A percentile compares a stretch with the other conserved stretches of the same genome.
Evolutionary conservation across 78 protist genomes (phyloP).

Genomic region (Protostelium mycophagum): DNA sequence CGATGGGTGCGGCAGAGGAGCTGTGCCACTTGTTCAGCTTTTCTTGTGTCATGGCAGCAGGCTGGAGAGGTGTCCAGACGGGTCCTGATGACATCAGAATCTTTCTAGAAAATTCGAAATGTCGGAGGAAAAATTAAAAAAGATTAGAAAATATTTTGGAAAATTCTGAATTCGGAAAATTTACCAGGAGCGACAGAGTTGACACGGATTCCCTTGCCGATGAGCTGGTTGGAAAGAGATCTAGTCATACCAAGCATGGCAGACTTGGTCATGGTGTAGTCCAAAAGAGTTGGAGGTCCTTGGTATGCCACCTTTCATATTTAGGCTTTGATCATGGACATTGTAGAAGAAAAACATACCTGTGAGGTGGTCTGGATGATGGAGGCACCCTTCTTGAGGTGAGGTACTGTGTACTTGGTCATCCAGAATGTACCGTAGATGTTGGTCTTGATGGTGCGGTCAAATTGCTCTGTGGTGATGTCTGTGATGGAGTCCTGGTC

Average conservation of each 20-base stretch:
- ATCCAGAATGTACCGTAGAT: background rate
- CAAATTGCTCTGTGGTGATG: slow-evolving; percentile 8
- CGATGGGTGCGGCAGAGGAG: background rate
- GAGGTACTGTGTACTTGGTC: background rate
- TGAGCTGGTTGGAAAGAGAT: slow-evolving; percentile 32
- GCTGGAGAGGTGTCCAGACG: background rate
- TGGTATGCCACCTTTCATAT: slow-evolving; percentile 23
- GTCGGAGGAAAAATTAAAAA: no score
- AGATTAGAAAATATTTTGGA: no score
- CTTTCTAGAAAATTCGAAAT: no score
- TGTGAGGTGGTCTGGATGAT: background rate
- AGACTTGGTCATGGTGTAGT: slow-evolving; percentile 51
- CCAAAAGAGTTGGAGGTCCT: slow-evolving; percentile 13
- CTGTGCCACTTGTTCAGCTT: background rate
- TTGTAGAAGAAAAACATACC: no score
- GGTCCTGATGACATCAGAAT: no score
- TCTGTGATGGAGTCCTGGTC: background rate
- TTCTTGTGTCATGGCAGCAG: background rate
- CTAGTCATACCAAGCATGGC: slow-evolving; percentile 37
- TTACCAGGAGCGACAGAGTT: slow-evolving; percentile 62
- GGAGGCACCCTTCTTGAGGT: background rate
- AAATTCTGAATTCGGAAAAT: no score
- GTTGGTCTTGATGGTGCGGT: slow-evolving; percentile 21
- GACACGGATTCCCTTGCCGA: slow-evolving; percentile 43
- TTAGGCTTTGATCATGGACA: no score